A percentile compares a stretch with the other conserved stretches of the same genome.
Conservation (phyloP, 2,329 filamentous ascomycete genomes). For the Xenoacremonium recifei region DNA sequence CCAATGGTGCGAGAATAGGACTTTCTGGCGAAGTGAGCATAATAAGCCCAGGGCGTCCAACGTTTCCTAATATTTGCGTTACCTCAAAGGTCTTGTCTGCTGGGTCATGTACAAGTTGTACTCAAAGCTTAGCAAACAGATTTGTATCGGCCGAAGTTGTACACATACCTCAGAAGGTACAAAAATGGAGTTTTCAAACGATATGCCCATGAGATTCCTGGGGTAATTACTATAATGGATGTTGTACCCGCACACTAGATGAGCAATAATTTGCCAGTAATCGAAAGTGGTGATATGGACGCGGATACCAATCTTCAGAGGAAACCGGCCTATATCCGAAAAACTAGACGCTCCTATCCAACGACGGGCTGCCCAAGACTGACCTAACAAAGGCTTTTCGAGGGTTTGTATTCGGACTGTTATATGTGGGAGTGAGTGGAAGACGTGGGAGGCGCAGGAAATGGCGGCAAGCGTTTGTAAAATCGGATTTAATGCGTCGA, state of each 20-base stretch:
- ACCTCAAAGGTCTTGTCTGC: neutral
- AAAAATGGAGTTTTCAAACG: neutral
- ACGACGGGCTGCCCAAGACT: neutral
- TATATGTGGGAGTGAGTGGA: neutral
- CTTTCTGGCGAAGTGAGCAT: neutral
- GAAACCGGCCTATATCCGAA: no score
- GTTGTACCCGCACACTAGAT: neutral
- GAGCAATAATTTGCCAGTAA: neutral
- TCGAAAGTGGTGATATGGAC: neutral
- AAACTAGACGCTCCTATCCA: no score
- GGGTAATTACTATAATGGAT: neutral
- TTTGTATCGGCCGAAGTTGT: neutral
- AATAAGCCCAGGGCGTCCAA: neutral
- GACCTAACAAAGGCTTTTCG: neutral
- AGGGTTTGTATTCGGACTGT: neutral
- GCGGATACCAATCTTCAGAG: no score
- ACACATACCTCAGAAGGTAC: neutral
- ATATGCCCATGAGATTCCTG: neutral
- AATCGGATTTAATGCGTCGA: neutral
- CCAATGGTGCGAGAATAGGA: neutral
- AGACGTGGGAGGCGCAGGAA: neutral
- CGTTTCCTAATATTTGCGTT: neutral
- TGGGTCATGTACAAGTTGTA: neutral
- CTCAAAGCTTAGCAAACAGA: neutral
- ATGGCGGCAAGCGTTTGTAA: neutral